phyloP scores from a whole-genome alignment of 2,329 filamentous ascomycete genomes.

The Raffaelea albimanens region DNA sequence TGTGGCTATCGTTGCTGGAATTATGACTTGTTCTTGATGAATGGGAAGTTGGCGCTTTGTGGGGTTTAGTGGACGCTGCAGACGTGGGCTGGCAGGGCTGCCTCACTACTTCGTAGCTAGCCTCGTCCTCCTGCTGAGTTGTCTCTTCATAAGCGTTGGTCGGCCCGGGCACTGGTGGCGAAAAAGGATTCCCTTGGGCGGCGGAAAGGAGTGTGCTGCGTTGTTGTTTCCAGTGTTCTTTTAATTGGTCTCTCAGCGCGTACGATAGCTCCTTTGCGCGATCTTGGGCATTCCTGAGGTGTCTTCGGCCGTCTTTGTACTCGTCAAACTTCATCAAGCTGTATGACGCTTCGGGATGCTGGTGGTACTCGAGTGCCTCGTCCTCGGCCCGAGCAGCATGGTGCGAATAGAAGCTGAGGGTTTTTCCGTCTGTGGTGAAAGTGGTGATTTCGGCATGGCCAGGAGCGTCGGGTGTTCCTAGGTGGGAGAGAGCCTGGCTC shows the following conservation, averaged over 20 bases:
- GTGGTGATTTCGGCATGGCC: constrained; percentile 17
- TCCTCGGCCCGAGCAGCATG: constrained; percentile 11
- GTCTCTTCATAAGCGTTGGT: background rate
- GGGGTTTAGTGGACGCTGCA: background rate
- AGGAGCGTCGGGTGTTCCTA: constrained; percentile 10
- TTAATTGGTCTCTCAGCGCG: constrained; percentile 6
- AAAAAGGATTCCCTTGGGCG: background rate
- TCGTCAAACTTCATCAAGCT: constrained; percentile 5
- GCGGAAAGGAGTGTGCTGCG: background rate
- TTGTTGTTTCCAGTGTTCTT: background rate
- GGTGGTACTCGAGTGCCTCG: constrained; percentile 12
- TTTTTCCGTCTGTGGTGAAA: constrained; percentile 17
- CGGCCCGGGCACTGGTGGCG: background rate
- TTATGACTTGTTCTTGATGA: background rate
- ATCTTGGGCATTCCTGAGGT: constrained; percentile 8
- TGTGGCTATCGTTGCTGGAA: background rate
- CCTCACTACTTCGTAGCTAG: background rate
- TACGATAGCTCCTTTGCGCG: constrained; percentile 5
- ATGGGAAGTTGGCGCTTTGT: background rate
- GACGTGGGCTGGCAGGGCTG: background rate
- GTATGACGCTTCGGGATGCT: constrained; percentile 12
- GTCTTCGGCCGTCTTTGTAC: constrained; percentile 3
- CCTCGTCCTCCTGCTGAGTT: background rate
- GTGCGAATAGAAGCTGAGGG: constrained; percentile 18
- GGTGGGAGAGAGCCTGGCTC: constrained; percentile 15